Conservation (phyloP, 176 grass and related monocot genomes). For the Oropetium thomaeum region DNA sequence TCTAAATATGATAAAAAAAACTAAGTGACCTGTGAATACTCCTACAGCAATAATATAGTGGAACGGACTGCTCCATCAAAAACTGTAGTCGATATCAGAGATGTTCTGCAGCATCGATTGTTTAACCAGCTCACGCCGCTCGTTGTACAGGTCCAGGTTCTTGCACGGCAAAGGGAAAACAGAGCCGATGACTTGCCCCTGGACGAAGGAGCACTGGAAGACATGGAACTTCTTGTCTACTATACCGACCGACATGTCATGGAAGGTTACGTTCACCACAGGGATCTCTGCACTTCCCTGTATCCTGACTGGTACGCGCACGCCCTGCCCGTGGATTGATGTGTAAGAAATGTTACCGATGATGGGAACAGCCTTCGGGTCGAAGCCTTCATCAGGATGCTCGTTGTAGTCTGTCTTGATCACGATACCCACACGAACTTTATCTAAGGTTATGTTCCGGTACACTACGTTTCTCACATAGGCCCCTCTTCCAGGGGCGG, state of each 20-base stretch:
- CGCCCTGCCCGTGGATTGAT: slow-evolving; percentile 59
- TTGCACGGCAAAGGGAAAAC: slow-evolving; percentile 74
- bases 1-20: slow-evolving; percentile 8
- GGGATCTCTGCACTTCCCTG: slow-evolving; percentile 80
- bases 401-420: slow-evolving; percentile 91
- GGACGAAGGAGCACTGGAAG: slow-evolving; percentile 87
- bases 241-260: slow-evolving; percentile 69
- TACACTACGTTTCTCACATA: slow-evolving; percentile 63
- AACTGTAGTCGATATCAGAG: slow-evolving; percentile 85
- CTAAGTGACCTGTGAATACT: slow-evolving; percentile 24
- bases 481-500: slow-evolving; percentile 78
- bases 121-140: slow-evolving; percentile 56
- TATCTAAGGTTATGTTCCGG: slow-evolving; percentile 61
- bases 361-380: slow-evolving; percentile 60
- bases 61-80: slow-evolving; percentile 43
- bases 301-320: slow-evolving; percentile 72
- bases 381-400: slow-evolving; percentile 54
- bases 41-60: slow-evolving; percentile 29
- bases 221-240: slow-evolving; percentile 66
- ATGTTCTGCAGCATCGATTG: slow-evolving; percentile 61
- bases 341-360: slow-evolving; percentile 73
- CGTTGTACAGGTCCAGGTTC: slow-evolving; percentile 75
- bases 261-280: slow-evolving; percentile 61
- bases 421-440: slow-evolving; percentile 76
- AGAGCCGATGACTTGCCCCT: slow-evolving; percentile 76